Evolutionary conservation across 352 stramenopile genomes (phyloP), one percentile per base, ranked within the genome.

Genomic region (Globisporangium uncinulatum): DNA sequence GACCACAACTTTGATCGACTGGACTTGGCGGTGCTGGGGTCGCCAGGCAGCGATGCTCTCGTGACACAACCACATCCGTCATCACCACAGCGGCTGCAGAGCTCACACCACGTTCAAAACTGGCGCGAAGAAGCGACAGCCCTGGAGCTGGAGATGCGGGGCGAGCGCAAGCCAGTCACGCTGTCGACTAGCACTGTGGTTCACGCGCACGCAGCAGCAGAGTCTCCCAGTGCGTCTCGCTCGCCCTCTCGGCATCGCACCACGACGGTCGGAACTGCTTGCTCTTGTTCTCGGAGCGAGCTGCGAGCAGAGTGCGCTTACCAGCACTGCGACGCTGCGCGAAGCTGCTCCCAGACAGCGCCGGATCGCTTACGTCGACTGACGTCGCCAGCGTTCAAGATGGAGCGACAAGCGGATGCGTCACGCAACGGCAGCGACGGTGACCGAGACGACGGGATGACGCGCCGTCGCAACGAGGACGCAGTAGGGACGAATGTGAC

Each of bases 401-500:
- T 63, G 31, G 57, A 63, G 37, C 51, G 48, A 4, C 47, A 45
- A n/a, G 17, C 32, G 9, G 17, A 21, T 9, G 24, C 19, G 29
- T 44, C n/a, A 31, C 20, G 2, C 17, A 19, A 17, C 15, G 36
- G 17, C 41, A 46, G 10, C 41, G 41, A 46, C n/a, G 32, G 47
- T 10, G 17, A 36, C 4, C 29, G 45, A 3, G 6, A 2, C 9
- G 13, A 31, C 17, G 15, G 3, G 6, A n/a, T 20, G 19, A 19
- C 7, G 20, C 13, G 14, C 10, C 9, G 15, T 6, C 13, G 14
- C 17, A 36, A 11, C 19, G 17, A 37, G 20, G 11, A 42, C 42
- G n/a, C 31, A 44, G n/a, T 32, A 10, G 32, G 14, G 46, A 61
- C 69, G n/a, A 66, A 80, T 32, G 64, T 69, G 19, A 86, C 77